phyloP scores from a whole-genome alignment of 2,329 filamentous ascomycete genomes.

The Ceratocystis eucalypticola region DNA sequence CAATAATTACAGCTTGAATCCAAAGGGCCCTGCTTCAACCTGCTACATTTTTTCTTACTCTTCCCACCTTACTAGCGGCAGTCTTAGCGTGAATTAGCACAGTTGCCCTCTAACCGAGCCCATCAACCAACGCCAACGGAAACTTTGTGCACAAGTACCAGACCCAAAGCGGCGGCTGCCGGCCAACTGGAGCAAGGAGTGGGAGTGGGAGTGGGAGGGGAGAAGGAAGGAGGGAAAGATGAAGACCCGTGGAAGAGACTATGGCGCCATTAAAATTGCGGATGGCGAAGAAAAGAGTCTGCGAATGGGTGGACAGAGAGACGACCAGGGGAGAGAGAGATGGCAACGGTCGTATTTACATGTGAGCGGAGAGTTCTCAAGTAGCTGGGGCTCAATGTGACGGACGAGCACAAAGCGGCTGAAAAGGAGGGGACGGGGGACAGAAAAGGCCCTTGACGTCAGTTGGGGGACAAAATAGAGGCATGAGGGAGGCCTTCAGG shows the following conservation, averaged over 20 bases:
- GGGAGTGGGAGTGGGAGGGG: neutral
- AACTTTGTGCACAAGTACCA: constrained; percentile 10
- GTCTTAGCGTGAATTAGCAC: too few relatives aligned
- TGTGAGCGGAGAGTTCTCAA: too few relatives aligned
- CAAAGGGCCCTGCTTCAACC: neutral
- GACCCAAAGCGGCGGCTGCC: neutral
- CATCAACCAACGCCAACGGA: neutral
- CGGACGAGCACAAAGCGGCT: too few relatives aligned
- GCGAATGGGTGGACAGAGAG: too few relatives aligned
- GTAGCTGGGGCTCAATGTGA: too few relatives aligned
- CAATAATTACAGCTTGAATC: neutral
- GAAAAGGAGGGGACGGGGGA: neutral
- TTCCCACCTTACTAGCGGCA: too few relatives aligned
- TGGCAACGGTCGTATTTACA: too few relatives aligned
- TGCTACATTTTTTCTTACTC: too few relatives aligned
- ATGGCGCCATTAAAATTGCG: constrained; percentile 2
- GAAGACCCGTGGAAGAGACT: neutral
- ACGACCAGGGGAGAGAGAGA: too few relatives aligned
- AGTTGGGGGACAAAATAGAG: neutral
- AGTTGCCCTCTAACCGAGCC: neutral
- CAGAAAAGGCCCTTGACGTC: neutral
- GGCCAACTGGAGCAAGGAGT: too few relatives aligned
- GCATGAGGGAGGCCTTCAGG: neutral
- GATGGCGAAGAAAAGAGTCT: neutral
- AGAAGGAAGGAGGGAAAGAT: neutral